Percentiles rank a stretch among this genome's conserved stretches.
phyloP scores from a whole-genome alignment of 2,329 filamentous ascomycete species.

The Ciborinia camelliae region DNA sequence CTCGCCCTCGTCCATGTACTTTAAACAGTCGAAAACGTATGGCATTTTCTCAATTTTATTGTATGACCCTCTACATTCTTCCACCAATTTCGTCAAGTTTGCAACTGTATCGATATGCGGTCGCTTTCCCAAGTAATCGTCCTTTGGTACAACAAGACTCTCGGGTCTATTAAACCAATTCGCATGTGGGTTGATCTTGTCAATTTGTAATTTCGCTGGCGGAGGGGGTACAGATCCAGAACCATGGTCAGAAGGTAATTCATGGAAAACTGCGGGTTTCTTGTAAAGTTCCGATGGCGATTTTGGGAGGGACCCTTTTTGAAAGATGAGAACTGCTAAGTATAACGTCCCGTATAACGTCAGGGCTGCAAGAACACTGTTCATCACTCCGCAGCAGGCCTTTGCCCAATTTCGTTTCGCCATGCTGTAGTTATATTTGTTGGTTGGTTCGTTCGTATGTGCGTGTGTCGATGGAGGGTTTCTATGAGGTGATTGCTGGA shows the following conservation, averaged over 20 bases:
- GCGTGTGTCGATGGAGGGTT: neutral
- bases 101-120: slow-evolving; percentile 52
- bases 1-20: slow-evolving; percentile 48
- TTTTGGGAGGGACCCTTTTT: slow-evolving; percentile 32
- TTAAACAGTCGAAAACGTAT: slow-evolving; percentile 50
- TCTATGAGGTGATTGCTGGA: neutral
- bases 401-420: slow-evolving; percentile 30
- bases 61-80: slow-evolving; percentile 51
- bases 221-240: slow-evolving; percentile 21
- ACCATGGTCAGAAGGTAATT: slow-evolving; percentile 22
- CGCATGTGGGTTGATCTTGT: slow-evolving; percentile 49
- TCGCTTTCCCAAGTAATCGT: slow-evolving; percentile 50
- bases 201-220: slow-evolving; percentile 32
- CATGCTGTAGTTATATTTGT: slow-evolving; percentile 24
- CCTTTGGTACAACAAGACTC: slow-evolving; percentile 48
- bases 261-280: slow-evolving; percentile 22
- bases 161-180: slow-evolving; percentile 53
- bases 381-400: slow-evolving; percentile 32
- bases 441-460: neutral
- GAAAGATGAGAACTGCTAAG: slow-evolving; percentile 30
- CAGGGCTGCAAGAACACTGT: slow-evolving; percentile 34
- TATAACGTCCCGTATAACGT: slow-evolving; percentile 33
- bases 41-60: slow-evolving; percentile 53
- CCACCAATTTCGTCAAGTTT: slow-evolving; percentile 49
- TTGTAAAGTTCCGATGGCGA: slow-evolving; percentile 33